Conservation (phyloP, 306 rosid genomes). For the Lotus japonicus region DNA sequence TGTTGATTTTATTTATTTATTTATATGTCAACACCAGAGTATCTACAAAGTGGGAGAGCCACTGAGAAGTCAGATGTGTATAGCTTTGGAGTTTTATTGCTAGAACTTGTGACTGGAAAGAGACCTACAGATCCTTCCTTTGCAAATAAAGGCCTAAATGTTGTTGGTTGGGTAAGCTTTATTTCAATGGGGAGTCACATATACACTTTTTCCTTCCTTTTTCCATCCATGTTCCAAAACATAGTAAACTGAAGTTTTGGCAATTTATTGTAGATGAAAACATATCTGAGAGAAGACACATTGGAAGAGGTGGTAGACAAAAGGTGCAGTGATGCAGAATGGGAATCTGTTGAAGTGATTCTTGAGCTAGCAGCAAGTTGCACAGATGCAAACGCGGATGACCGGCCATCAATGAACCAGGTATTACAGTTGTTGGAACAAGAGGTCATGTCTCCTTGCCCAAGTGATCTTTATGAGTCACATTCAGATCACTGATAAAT, state of each 20-base stretch:
- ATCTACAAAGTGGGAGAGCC: constrained; percentile 87
- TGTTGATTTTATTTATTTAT: background rate
- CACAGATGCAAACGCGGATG: constrained; percentile 68
- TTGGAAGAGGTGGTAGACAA: constrained; percentile 61
- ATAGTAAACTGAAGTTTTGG: background rate
- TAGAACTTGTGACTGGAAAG: constrained; percentile 89
- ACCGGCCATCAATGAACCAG: constrained; percentile 72
- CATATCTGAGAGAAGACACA: constrained; percentile 48
- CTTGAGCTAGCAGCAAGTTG: constrained; percentile 74
- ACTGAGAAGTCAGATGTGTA: constrained; percentile 86
- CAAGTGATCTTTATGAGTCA: constrained; percentile 68
- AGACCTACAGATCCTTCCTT: constrained; percentile 86
- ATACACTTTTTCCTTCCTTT: background rate
- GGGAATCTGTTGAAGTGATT: constrained; percentile 57
- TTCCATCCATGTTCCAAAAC: background rate
- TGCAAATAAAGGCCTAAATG: constrained; percentile 65
- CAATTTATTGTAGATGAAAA: constrained; percentile 53
- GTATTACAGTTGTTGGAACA: constrained; percentile 74
- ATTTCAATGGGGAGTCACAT: background rate
- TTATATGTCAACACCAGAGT: constrained; percentile 41
- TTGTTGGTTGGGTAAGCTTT: constrained; percentile 90
- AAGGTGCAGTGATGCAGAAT: constrained; percentile 59
- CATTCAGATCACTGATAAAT: constrained; percentile 55
- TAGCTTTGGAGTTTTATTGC: constrained; percentile 83
- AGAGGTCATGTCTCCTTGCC: constrained; percentile 75